Base-by-base conservation (phyloP, 140 eudicot genomes). In the Oenanthe javanica region DNA sequence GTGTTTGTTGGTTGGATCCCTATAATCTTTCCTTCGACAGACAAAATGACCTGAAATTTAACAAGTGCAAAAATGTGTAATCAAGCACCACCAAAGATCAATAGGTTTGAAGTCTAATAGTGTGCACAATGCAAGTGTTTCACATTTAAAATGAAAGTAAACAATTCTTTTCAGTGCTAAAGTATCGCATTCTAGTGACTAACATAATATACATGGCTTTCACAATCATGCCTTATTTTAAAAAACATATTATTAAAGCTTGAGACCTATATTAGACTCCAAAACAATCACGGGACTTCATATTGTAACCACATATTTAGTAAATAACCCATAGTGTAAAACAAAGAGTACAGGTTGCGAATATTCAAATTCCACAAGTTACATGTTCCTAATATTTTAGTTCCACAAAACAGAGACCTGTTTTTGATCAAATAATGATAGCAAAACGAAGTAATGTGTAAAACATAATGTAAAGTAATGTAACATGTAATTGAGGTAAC, bases 1-100 rank as follows among this genome's bases (percentile, higher is more conserved):
- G 90, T 91, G 76, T 90, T 95, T 47, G 97, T 90, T 57, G 99
- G 99, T 85, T 92, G 96, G 83, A 95, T 85, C 40, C 95, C 97
- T 2, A 88, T 84, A 31, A 95, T 85, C 23, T 82, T 87, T 59
- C 97, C 91, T 6, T 91, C 96, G 4, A 77, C 78, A 9, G 97
- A 92, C 82, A 92, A 48, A 77, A 92, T 91, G 9, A 95, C 94
- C 99, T 95, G 89, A 75, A 77, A 83, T 55, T 49, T 8, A 81
- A 45, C 12, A 18, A 14, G 21, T 27, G 31, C 57, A 46, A 38
- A 67, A 36, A 36, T 36, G 40, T 43, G 59, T 52, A 52, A 52
- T 52, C 59, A 52, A 52, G 21, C 6, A 14, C 59, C 13, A 15
- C 6, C 59, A 52, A 52, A 52, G 15, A 15, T 15, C 59, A 52